Conservation (phyloP, 2,329 filamentous ascomycete species). For the Myotisia sp. region DNA sequence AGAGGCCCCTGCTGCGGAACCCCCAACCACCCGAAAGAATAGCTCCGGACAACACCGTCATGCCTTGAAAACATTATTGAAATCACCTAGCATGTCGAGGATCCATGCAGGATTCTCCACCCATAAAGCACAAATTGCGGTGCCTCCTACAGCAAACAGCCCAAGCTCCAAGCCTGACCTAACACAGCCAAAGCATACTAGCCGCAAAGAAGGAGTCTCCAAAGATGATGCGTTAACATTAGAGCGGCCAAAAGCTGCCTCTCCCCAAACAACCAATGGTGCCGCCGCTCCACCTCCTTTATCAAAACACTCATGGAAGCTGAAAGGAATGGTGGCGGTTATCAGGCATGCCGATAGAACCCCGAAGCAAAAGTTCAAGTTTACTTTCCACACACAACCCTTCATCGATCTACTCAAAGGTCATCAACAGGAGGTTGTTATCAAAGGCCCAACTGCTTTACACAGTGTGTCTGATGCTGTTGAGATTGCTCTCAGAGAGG, state of each 20-base stretch:
- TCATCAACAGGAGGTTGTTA: constrained; percentile 86
- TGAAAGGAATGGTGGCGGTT: constrained; percentile 94
- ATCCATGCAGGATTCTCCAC: constrained; percentile 28
- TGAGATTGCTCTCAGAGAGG: constrained; percentile 60
- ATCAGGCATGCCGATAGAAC: constrained; percentile 94
- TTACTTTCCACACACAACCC: constrained; percentile 91
- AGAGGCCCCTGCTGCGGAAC: constrained; percentile 24
- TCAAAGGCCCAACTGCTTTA: constrained; percentile 81
- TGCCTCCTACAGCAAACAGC: not conserved
- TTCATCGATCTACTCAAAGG: constrained; percentile 92
- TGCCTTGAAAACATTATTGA: constrained; percentile 45
- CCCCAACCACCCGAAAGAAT: constrained; percentile 23
- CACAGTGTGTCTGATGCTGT: constrained; percentile 83
- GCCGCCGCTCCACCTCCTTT: constrained; percentile 43
- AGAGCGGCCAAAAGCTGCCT: not conserved
- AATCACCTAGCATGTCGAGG: constrained; percentile 50
- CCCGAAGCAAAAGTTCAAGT: constrained; percentile 98
- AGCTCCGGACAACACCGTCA: constrained; percentile 32
- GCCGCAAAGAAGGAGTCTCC: not conserved
- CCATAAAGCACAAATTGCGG: not conserved
- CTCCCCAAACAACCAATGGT: constrained; percentile 20
- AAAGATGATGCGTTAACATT: not conserved
- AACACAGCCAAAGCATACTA: not conserved
- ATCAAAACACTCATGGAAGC: constrained; percentile 87
- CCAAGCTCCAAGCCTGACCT: constrained; percentile 2